Evolutionary conservation across 2,329 filamentous ascomycete species (phyloP), one percentile per base, ranked within the genome.

Genomic region (Curvularia verruculosa): DNA sequence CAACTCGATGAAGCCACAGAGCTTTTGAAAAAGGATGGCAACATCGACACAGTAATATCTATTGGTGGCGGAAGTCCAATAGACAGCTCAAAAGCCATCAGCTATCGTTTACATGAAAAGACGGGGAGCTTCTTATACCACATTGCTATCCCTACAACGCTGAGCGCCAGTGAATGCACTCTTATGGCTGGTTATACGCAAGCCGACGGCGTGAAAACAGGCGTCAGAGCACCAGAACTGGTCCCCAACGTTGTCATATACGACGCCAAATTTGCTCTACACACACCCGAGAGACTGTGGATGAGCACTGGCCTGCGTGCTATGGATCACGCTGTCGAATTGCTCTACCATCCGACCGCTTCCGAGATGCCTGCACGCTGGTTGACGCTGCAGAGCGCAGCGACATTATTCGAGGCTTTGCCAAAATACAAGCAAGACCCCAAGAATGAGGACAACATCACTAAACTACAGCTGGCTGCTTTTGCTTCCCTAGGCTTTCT

Each of bases 51-150:
- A 0, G 78, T 86, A 43, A 82, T 86, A 56, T 79, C 75, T 41
- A 79, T 86, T 18, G 84, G 83, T 5, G 84, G 84, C 15, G 84
- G 84, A 28, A 79, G 75, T 15, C 83, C 83, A 1, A 85, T 86
- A 56, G 83, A 85, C 50, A 70, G 66, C 1, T 64, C 74, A n/a
- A 78, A 78, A 61, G 76, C 75, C 1, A 74, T 78, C 19, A 63
- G 56, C 24, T 70, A 77, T 62, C 68, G 74, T 0, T 55, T 76
- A 34, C 70, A 77, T 55, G 69, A 72, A 23, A 69, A 74, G 52
- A 65, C 40, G 5, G 71, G 73, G 7, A 75, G 69, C 28, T 77
- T 60, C 43, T 67, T 78, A 5, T 71, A 66, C 58, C 76, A 78
- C 54, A 74, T 78, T 51, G 64, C 75, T 15, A 75, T 78, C 28